Percentiles rank a stretch among this genome's conserved stretches.
Evolutionary conservation across 2,329 filamentous ascomycete genomes (phyloP).

Genomic region (Pyricularia sp.): DNA sequence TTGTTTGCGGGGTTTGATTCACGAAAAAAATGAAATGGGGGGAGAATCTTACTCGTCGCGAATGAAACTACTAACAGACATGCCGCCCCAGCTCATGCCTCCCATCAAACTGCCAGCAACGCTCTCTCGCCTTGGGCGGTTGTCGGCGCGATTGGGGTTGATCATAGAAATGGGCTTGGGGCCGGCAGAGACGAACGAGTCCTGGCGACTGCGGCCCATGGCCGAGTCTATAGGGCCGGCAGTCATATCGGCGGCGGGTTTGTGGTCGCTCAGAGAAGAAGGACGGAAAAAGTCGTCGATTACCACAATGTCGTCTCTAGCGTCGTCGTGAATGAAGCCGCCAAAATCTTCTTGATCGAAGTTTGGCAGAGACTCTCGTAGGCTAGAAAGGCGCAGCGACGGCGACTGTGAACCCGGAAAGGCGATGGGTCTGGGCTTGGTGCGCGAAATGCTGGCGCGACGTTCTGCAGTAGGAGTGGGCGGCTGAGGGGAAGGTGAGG

Average conservation of each 20-base stretch:
- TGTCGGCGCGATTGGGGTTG: slow-evolving; percentile 52
- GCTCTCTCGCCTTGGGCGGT: slow-evolving; percentile 50
- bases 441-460: slow-evolving; percentile 11
- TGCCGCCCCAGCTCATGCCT: slow-evolving; percentile 94
- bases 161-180: slow-evolving; percentile 59
- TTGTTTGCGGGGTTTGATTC: background rate
- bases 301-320: slow-evolving; percentile 32
- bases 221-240: slow-evolving; percentile 50
- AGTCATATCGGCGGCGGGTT: slow-evolving; percentile 41
- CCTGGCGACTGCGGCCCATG: slow-evolving; percentile 49
- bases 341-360: background rate
- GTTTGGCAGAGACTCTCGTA: slow-evolving; percentile 13
- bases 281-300: slow-evolving; percentile 31
- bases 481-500: slow-evolving; percentile 32
- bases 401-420: slow-evolving; percentile 11
- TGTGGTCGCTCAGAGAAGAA: slow-evolving; percentile 5
- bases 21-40: background rate
- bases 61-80: slow-evolving; percentile 95
- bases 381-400: slow-evolving; percentile 5
- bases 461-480: slow-evolving; percentile 25
- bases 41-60: slow-evolving; percentile 76
- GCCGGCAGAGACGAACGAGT: slow-evolving; percentile 57
- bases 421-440: slow-evolving; percentile 27
- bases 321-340: slow-evolving; percentile 10
- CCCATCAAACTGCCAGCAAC: slow-evolving; percentile 58